Conservation (phyloP, 2,329 filamentous ascomycete species). For the Aspergillus sp. region DNA sequence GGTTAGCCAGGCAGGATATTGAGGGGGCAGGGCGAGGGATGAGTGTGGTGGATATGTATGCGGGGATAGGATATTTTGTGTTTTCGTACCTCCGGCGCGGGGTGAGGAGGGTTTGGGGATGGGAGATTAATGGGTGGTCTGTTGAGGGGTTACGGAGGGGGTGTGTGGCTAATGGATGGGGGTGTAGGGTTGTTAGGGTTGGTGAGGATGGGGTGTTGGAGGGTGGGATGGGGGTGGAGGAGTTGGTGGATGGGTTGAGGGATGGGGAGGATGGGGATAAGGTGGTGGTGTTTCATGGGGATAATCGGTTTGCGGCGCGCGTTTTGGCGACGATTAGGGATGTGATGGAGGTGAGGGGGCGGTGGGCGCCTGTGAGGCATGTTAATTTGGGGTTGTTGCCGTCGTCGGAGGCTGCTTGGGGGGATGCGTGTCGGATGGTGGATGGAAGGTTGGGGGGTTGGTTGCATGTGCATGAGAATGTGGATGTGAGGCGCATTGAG, state of each 20-base stretch:
- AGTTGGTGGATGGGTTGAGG: conserved; percentile 34
- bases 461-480: conserved; percentile 64
- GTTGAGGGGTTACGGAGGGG: conserved; percentile 80
- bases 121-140: conserved; percentile 88
- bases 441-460: conserved; percentile 53
- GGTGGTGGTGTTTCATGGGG: conserved; percentile 69
- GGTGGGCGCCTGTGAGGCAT: conserved; percentile 50
- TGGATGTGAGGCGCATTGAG: conserved; percentile 50
- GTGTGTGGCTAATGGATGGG: conserved; percentile 69
- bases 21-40: conserved; percentile 28
- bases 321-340: conserved; percentile 39
- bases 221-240: conserved; percentile 21
- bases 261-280: conserved; percentile 54
- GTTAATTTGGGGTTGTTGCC: conserved; percentile 62
- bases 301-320: conserved; percentile 59
- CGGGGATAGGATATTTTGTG: conserved; percentile 90
- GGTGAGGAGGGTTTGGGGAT: conserved; percentile 70
- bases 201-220: conserved; percentile 36
- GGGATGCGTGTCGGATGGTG: conserved; percentile 50
- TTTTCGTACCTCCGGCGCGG: conserved; percentile 78
- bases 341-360: conserved; percentile 31
- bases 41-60: conserved; percentile 74
- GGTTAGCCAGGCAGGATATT: conserved; percentile 24
- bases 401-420: conserved; percentile 53
- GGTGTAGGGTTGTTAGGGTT: conserved; percentile 55